These are phyloP conservation scores for Chlorella sp. DNA, from an alignment of 139 green algal genomes.

Conservation along the genomic window DNA sequence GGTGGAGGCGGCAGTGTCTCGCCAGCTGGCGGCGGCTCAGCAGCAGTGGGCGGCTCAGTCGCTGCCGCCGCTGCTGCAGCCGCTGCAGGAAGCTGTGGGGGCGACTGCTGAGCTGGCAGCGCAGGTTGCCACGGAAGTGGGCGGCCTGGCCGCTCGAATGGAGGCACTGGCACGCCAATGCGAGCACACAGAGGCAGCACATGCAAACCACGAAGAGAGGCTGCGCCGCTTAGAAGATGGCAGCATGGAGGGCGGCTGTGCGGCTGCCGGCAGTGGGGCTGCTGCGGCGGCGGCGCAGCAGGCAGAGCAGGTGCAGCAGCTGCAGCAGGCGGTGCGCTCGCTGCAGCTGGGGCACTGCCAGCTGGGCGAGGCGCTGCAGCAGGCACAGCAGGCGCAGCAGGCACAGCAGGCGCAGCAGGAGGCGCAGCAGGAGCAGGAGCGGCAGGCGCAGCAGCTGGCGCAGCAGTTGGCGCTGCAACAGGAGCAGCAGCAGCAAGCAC, in stretches of 20 bases:
- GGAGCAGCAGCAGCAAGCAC: conserved; percentile 3
- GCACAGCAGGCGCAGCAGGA: background rate
- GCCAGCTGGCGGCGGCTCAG: background rate
- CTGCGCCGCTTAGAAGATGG: background rate
- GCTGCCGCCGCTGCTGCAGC: conserved; percentile 21
- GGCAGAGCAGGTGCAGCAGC: background rate
- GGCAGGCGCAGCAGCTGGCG: conserved; percentile 6
- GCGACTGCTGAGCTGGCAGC: conserved; percentile 5
- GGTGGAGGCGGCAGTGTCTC: background rate
- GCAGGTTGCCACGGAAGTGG: background rate
- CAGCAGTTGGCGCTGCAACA: background rate
- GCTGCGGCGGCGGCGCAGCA: background rate
- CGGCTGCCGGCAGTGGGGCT: background rate
- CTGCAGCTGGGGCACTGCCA: background rate
- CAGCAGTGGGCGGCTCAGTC: background rate
- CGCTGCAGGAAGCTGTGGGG: conserved; percentile 6
- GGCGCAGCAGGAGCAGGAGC: background rate
- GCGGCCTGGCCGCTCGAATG: background rate
- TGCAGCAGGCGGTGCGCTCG: background rate
- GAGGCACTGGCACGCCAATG: background rate
- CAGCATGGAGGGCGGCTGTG: background rate
- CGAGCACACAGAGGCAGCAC: background rate
- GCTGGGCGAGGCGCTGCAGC: conserved; percentile 1
- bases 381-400: conserved; percentile 6
- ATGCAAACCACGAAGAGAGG: conserved; percentile 30